Base-by-base conservation (phyloP, 2,329 filamentous ascomycete genomes). In the Ophiostoma populinum region DNA sequence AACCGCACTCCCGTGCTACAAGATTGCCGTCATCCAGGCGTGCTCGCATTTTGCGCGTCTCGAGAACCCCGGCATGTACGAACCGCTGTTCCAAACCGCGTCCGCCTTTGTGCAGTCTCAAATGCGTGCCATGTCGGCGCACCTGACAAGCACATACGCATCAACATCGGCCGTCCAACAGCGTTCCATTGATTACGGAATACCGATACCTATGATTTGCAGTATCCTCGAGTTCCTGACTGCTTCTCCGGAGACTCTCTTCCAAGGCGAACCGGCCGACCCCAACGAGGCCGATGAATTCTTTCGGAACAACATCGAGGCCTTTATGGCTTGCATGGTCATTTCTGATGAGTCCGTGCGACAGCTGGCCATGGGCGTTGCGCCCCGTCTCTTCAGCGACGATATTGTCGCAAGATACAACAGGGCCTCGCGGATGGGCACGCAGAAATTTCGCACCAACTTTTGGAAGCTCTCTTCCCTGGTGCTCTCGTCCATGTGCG, bases 11-110 rank as follows among this genome's bases (percentile, higher is more conserved):
- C 55, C 61, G 35, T 61, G 56, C 35, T 77, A 75, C 51, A 75
- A 75, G 49, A 60, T 75, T 30, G 68, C 73, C 7, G 60, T 70
- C 18, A 62, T 77, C 16, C 69, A 72, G 47, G 67, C 65, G 9
- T 76, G 72, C 45, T 64, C 66, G 24, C 68, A 75, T 47, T 74
- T 77, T 51, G 69, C 70, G 7, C 59, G 62, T 34, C 59, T 68
- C 39, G 52, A 56, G 5, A 57, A 66, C 41, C 49, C 61, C 9
- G 50, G 58, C 8, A 55, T 58, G 32, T 76, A 70, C 43, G 53
- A 59, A 25, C 58, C 58, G n/a, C 52, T 79, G 3, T 75, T 74
- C 46, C 50, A 56, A 6, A 61, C 61, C 17, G 62, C 65, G 4
- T 60, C 69, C 5, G 62, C 63, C 0, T 75, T 72, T 40, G 64